A percentile compares a stretch with the other conserved stretches of the same genome.
phyloP scores from a whole-genome alignment of 2,329 filamentous ascomycete species.

The Calonectria hawksworthii region DNA sequence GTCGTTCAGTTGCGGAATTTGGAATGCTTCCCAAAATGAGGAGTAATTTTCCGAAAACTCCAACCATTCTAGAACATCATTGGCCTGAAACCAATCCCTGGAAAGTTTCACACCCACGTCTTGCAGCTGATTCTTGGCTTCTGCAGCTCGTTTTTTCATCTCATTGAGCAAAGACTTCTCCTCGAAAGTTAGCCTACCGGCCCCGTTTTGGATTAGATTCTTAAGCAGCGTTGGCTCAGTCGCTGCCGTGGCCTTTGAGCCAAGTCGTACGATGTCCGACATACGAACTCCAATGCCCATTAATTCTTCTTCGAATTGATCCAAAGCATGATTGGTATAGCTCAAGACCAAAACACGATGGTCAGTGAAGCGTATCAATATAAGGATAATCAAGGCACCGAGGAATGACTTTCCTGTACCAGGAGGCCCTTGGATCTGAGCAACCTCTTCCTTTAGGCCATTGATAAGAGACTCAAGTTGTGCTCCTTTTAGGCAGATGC shows the following conservation, averaged over 20 bases:
- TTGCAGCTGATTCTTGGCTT: conserved; percentile 43
- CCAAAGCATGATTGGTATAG: conserved; percentile 78
- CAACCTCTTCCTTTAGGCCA: conserved; percentile 67
- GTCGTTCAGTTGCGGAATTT: conserved; percentile 58
- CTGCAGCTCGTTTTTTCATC: conserved; percentile 44
- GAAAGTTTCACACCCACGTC: conserved; percentile 35
- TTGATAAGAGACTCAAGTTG: conserved; percentile 70
- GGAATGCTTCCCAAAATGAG: conserved; percentile 70
- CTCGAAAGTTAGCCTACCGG: conserved; percentile 49
- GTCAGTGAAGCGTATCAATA: conserved; percentile 62
- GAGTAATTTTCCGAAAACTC: conserved; percentile 67
- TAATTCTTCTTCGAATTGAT: conserved; percentile 77
- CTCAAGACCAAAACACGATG: conserved; percentile 73
- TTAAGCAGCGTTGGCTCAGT: conserved; percentile 65
- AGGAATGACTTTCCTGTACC: conserved; percentile 84
- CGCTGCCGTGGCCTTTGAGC: conserved; percentile 66
- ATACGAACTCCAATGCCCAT: conserved; percentile 68
- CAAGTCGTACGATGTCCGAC: conserved; percentile 71
- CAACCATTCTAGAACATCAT: conserved; percentile 57
- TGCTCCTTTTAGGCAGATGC: conserved; percentile 46
- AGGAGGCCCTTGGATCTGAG: conserved; percentile 80
- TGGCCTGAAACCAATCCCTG: not conserved
- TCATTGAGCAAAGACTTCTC: conserved; percentile 54
- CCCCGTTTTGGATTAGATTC: conserved; percentile 49
- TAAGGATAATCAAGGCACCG: conserved; percentile 73